Evolutionary conservation across 768 basidiomycete species (phyloP), one percentile per base, ranked within the genome.

Genomic region (Lentinula edodes): DNA sequence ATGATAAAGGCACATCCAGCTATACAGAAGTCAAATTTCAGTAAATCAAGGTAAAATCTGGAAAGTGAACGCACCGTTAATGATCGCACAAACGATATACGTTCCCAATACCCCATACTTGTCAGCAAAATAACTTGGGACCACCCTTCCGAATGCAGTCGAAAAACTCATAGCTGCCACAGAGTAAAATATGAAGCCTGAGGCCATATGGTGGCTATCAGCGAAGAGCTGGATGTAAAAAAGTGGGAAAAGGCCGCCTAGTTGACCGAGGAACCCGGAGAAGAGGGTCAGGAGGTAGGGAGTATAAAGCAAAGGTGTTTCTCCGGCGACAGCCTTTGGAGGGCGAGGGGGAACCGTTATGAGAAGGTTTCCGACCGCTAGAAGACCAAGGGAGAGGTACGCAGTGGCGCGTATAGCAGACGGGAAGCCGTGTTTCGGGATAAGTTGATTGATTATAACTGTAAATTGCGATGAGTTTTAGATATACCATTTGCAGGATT

Each of bases 201-300:
- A 13, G 10, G 56, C 41, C 56, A 58, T 32, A 15, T 58, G 39
- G 16, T 58, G 56, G 13, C 28, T 43, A 36, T 58, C 56, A n/a
- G 56, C 56, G 38, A 58, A 58, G 10, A 58, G 35, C 15, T 58
- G 56, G 41, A 58, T 58, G 32, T 58, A 58, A 23, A 58, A 58
- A 5, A 58, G 41, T 5, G 56, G 56, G 42, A 58, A 58, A 8
- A 58, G 42, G n/a, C 41, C 56, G 13, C 56, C 56, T 34, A 58
- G 35, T 45, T 58, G 56, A 15, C 56, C 56, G 28, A 58, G 56
- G 8, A 48, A 45, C 18, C 56, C 56, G 7, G 56, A 58, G 13
- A 48, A 10, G 18, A 58, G 56, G 15, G 56, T 58, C 2, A 58
- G n/a, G 3, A 58, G 20, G 42, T 58, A 58, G 6, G 56, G 45